These are phyloP conservation scores for Monosporozyma solicola DNA, from an alignment of 805 yeast species.

Conservation along the genomic window DNA sequence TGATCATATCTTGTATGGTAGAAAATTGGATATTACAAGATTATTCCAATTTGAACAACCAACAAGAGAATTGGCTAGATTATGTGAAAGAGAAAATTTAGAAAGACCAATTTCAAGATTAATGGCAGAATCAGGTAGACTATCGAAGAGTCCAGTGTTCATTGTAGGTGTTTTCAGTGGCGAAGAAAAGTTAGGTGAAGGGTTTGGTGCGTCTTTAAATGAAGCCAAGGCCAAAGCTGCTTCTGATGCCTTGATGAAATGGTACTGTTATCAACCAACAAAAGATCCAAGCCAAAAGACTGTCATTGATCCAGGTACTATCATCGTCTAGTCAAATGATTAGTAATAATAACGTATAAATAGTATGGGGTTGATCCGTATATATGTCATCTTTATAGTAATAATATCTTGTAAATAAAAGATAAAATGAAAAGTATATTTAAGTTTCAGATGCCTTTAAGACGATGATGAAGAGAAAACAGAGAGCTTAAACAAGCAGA, in stretches of 20 bases:
- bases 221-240: conserved; percentile 93
- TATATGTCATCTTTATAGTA: background rate
- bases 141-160: conserved; percentile 71
- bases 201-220: conserved; percentile 79
- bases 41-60: conserved; percentile 81
- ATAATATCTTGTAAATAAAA: background rate
- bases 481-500: background rate
- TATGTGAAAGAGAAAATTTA: conserved; percentile 69
- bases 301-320: conserved; percentile 38
- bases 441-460: background rate
- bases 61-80: conserved; percentile 67
- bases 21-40: conserved; percentile 63
- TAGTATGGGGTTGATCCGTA: background rate
- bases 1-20: conserved; percentile 71
- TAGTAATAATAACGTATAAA: conserved; percentile 1
- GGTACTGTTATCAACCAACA: conserved; percentile 85
- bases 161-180: conserved; percentile 91
- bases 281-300: conserved; percentile 44
- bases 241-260: conserved; percentile 80
- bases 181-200: conserved; percentile 77
- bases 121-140: conserved; percentile 89
- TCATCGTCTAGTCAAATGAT: conserved; percentile 29
- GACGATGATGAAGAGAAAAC: background rate
- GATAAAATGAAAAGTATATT: background rate
- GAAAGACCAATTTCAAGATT: conserved; percentile 71